A percentile compares a stretch with the other conserved stretches of the same genome.
Conservation (phyloP, 208 protist genomes). For the Endotrypanum monterogeii region DNA sequence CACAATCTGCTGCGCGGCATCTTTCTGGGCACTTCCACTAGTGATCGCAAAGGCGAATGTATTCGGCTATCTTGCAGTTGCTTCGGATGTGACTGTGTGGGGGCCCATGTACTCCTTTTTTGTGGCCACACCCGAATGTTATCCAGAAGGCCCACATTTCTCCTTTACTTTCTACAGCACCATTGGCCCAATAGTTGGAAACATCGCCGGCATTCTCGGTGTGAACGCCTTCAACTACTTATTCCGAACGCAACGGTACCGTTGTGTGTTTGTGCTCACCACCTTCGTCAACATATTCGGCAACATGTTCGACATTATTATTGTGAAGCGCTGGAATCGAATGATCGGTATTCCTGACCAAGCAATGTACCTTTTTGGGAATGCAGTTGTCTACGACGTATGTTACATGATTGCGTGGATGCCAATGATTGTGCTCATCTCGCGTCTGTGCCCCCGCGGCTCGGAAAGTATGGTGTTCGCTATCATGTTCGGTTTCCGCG, state of each 20-base stretch:
- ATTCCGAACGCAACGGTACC: constrained; percentile 56
- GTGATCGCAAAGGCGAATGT: constrained; percentile 68
- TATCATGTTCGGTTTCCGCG: constrained; percentile 72
- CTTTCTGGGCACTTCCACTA: constrained; percentile 61
- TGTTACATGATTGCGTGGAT: constrained; percentile 71
- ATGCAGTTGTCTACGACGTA: constrained; percentile 58
- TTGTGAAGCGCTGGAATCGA: constrained; percentile 72
- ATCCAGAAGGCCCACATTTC: constrained; percentile 58
- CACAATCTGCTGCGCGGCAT: constrained; percentile 37
- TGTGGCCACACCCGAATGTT: constrained; percentile 37
- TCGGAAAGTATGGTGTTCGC: constrained; percentile 80
- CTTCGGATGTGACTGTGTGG: constrained; percentile 41
- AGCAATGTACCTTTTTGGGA: constrained; percentile 64
- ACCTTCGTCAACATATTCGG: constrained; percentile 37
- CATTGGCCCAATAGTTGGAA: constrained; percentile 42
- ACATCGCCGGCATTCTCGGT: constrained; percentile 40
- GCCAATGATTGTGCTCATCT: constrained; percentile 72
- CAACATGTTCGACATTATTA: constrained; percentile 53
- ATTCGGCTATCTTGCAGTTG: constrained; percentile 49
- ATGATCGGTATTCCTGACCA: constrained; percentile 50
- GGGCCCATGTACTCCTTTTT: constrained; percentile 53
- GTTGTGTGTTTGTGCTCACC: constrained; percentile 45
- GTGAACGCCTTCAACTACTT: constrained; percentile 57
- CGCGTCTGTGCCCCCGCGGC: constrained; percentile 76
- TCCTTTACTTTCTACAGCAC: constrained; percentile 68